A percentile compares a stretch with the other conserved stretches of the same genome.
phyloP scores from a whole-genome alignment of 352 stramenopile species.

The Globisporangium middletonii region DNA sequence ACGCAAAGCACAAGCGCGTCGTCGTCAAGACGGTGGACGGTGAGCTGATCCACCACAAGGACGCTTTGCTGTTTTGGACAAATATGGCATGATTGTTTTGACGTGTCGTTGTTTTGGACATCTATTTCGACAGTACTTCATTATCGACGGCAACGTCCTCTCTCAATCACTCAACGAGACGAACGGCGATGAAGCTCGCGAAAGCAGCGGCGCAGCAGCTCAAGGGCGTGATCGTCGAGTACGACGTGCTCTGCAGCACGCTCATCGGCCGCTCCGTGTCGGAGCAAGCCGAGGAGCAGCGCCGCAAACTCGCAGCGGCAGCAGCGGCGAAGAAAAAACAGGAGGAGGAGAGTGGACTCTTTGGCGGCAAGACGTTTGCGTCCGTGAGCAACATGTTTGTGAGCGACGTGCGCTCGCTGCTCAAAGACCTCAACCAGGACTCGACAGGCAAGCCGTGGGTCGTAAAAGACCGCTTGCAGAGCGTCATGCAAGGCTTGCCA shows the following conservation, averaged over 20 bases:
- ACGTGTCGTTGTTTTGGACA: too few relatives aligned
- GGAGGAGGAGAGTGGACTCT: constrained; percentile 18
- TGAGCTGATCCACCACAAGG: too few relatives aligned
- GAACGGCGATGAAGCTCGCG: constrained; percentile 52
- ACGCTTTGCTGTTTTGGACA: too few relatives aligned
- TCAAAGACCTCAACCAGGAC: constrained; percentile 58
- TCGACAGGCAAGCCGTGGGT: constrained; percentile 55
- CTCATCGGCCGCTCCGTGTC: constrained; percentile 38
- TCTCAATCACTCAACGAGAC: background rate
- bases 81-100: too few relatives aligned
- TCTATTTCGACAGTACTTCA: too few relatives aligned
- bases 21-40: too few relatives aligned
- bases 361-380: constrained; percentile 18
- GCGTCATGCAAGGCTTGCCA: constrained; percentile 50
- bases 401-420: constrained; percentile 49
- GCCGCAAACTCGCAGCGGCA: constrained; percentile 15
- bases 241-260: constrained; percentile 71
- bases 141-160: too few relatives aligned
- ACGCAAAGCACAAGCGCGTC: too few relatives aligned
- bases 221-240: constrained; percentile 73
- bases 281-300: constrained; percentile 29
- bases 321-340: constrained; percentile 12
- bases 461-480: constrained; percentile 60
- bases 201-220: constrained; percentile 59
- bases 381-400: constrained; percentile 51